Evolutionary conservation across 768 basidiomycete genomes (phyloP).

Genomic region (Tricholoma flavovirens): DNA sequence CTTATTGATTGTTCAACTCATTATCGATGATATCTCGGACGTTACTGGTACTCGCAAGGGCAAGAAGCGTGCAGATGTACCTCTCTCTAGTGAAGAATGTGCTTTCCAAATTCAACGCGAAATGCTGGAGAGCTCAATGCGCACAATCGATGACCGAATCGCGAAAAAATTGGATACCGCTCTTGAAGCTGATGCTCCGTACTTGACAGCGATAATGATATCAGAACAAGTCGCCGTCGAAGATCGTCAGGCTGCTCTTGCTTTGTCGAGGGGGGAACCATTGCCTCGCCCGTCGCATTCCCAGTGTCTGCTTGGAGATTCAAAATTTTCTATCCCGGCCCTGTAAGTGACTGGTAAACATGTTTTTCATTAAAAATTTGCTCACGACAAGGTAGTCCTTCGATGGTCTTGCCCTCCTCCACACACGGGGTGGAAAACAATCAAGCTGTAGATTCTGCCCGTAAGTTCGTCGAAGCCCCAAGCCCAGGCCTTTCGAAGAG

Average conservation of each 20-base stretch:
- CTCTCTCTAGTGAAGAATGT: conserved; percentile 15
- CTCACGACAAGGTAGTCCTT: no score
- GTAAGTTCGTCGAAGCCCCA: no score
- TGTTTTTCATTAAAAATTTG: neutral
- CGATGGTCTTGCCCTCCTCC: no score
- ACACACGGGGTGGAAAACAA: no score
- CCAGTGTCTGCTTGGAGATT: conserved; percentile 14
- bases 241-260: conserved; percentile 13
- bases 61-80: conserved; percentile 13
- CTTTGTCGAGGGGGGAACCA: conserved; percentile 5
- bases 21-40: conserved; percentile 10
- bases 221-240: conserved; percentile 15
- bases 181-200: conserved; percentile 9
- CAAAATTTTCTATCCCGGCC: conserved; percentile 3
- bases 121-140: conserved; percentile 5
- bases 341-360: conserved; percentile 5
- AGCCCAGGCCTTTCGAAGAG: no score
- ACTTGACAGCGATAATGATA: conserved; percentile 7
- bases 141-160: conserved; percentile 7
- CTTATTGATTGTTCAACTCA: conserved; percentile 7
- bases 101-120: conserved; percentile 13
- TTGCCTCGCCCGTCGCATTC: conserved; percentile 11
- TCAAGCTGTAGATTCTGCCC: no score
- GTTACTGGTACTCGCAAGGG: conserved; percentile 16
- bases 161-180: conserved; percentile 14